Evolutionary conservation across 768 basidiomycete genomes (phyloP), one percentile per base, ranked within the genome.

Genomic region (Rhodotorula toruloides): DNA sequence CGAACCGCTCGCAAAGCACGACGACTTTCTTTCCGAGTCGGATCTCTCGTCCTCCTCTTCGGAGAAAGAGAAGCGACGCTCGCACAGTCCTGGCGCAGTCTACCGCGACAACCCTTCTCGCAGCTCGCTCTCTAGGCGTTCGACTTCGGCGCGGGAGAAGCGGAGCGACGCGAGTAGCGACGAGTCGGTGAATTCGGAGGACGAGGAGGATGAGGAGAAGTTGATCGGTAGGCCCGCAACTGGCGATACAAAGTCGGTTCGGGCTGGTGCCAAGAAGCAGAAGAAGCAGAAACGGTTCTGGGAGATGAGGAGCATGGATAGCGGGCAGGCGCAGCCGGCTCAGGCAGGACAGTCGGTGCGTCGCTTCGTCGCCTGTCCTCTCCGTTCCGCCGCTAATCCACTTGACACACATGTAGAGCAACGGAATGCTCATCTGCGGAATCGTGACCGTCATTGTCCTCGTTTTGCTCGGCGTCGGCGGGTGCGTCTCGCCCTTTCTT

Each of bases 181-280:
- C 22, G 52, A 44, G 31, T 50, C 47, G 12, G 36, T 42, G 5
- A n/a, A 39, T 25, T 29, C 44, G n/a, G 29, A 29, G n/a, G 59
- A 56, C 29, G 57, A 59, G 34, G 60, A 62, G 17, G 68, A 64
- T 54, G 67, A 69, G 43, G 68, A 63, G 50, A 63, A 64, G 39
- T 31, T 64, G 14, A 60, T 69, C 17, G 61, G 62, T 36, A 50
- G 36, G 27, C 27, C 40, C 34, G 46, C 16, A 34, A 39, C 25
- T 25, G 34, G 39, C 21, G 4, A 2, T 2, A 58, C 31, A 25
- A 29, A 42, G 40, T n/a, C n/a, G n/a, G n/a, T 5, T 9, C n/a
- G 27, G 50, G 25, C 9, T n/a, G 54, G 40, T 36, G 58, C 32
- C 43, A 48, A 32, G 29, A 47, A 47, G 58, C 27, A 14, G 54